phyloP scores from a whole-genome alignment of 768 basidiomycete genomes.

The Cystobasidium tubakii region DNA sequence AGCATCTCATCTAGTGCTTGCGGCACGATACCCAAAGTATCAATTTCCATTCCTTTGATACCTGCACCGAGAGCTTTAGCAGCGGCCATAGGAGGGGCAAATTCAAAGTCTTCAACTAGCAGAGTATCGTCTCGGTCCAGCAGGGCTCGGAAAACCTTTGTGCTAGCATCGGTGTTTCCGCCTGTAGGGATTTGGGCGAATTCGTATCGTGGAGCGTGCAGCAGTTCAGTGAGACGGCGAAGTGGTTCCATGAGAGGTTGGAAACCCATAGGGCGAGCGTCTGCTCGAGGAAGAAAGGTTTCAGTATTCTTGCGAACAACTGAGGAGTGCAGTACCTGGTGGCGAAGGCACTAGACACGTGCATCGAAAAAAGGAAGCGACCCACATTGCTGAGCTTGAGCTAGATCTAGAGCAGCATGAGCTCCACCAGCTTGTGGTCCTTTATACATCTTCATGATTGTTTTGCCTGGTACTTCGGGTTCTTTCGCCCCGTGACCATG shows the following conservation, averaged over 20 bases:
- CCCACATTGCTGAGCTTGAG: conserved; percentile 30
- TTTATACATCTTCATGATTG: conserved; percentile 30
- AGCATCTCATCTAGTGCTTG: conserved; percentile 60
- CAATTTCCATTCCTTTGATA: conserved; percentile 48
- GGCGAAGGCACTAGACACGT: not conserved
- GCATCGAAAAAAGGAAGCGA: not conserved
- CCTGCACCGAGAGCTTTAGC: conserved; percentile 32
- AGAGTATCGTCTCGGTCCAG: conserved; percentile 59
- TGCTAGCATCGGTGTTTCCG: conserved; percentile 54
- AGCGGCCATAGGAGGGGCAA: conserved; percentile 30
- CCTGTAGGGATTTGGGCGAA: conserved; percentile 27
- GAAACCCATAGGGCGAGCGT: conserved; percentile 34
- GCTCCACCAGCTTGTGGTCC: conserved; percentile 19
- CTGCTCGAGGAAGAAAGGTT: not conserved
- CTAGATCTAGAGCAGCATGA: conserved; percentile 28
- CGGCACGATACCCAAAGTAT: conserved; percentile 64
- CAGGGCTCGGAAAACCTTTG: conserved; percentile 58
- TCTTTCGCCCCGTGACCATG: conserved; percentile 12
- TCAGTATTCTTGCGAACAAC: not conserved
- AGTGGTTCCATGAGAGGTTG: conserved; percentile 17
- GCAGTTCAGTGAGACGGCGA: conserved; percentile 18
- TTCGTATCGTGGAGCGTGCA: conserved; percentile 19
- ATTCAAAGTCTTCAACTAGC: conserved; percentile 59
- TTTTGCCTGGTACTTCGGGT: not conserved
- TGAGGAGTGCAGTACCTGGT: not conserved